Base-by-base conservation (phyloP, 495 filamentous ascomycete species). In the Neurospora sp. region DNA sequence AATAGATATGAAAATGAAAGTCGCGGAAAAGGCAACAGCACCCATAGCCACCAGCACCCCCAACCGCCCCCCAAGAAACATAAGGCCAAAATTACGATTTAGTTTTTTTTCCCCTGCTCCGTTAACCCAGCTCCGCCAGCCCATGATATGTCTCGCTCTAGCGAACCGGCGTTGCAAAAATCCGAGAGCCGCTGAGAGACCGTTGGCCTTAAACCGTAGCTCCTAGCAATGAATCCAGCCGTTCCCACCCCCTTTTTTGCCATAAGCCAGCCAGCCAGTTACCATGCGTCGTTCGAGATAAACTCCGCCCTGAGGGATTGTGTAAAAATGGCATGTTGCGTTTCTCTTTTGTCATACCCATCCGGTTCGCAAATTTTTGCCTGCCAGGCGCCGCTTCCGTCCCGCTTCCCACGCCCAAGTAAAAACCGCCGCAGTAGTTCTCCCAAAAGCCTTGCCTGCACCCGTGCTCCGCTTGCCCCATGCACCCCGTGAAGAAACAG, bases 311-410 rank as follows among this genome's bases (percentile, higher is more conserved):
- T 70, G 72, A 76, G 73, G 76, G 69, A 73, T 74, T 77, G 75
- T 79, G 74, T 80, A 79, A 76, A 76, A 77, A 80, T 78, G 76
- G 75, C 75, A 76, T 76, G 75, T 71, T 73, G 69, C 27, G 54
- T 66, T 66, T 66, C 75, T 80, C 76, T 84, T 85, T 85, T 85
- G 77, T 84, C 81, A 83, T 85, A 81, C 81, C 82, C 80, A 78
- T 81, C 81, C 79, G 73, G 78, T 79, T 74, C 76, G 59, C 70
- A 72, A 72, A 75, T 74, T 77, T 80, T 80, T 81, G 75, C 74
- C 75, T 74, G 37, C 75, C 77, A 75, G 74, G 78, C 76, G 39
- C 72, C 76, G 69, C 75, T 74, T 69, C 74, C 74, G 48, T 71
- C 48, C 76, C 76, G 70, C 74, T 66, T 72, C 46, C 70, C 35